Conservation (phyloP, 2,329 filamentous ascomycete species). For the Huntiella moniliformis region DNA sequence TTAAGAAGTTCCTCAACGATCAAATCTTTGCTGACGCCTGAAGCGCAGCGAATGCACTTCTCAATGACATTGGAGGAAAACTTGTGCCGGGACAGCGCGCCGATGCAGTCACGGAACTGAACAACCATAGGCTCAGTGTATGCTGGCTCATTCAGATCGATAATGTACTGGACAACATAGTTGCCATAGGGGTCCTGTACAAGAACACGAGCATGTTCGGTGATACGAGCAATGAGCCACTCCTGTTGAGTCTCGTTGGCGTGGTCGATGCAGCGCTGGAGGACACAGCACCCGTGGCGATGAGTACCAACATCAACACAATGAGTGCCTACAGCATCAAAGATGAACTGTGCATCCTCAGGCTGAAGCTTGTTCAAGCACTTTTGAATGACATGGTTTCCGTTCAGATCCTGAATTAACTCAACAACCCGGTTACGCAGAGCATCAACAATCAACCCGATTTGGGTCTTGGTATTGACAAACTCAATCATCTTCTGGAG, state of each 20-base stretch:
- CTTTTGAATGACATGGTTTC: constrained; percentile 98
- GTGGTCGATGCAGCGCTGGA: constrained; percentile 96
- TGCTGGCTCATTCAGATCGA: constrained; percentile 70
- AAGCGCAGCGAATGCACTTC: constrained; percentile 78
- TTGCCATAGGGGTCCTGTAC: constrained; percentile 97
- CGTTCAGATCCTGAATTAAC: constrained; percentile 91
- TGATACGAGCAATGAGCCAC: constrained; percentile 73
- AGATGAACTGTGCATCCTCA: constrained; percentile 84
- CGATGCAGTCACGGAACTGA: constrained; percentile 59
- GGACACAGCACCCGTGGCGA: constrained; percentile 90
- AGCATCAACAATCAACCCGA: constrained; percentile 70
- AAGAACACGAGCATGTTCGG: constrained; percentile 65
- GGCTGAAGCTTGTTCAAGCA: constrained; percentile 86
- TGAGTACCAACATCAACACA: constrained; percentile 89
- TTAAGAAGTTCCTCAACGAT: constrained; percentile 68
- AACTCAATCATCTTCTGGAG: constrained; percentile 99
- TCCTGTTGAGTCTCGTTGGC: constrained; percentile 77
- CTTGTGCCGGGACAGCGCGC: constrained; percentile 71
- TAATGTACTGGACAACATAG: constrained; percentile 96
- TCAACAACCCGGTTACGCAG: constrained; percentile 73
- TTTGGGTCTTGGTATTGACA: constrained; percentile 69
- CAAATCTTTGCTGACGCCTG: constrained; percentile 52
- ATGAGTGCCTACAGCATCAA: constrained; percentile 73
- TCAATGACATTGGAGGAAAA: constrained; percentile 99
- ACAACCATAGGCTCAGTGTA: constrained; percentile 81